Evolutionary conservation across 805 yeast genomes (phyloP), one percentile per base, ranked within the genome.

Genomic region (Sugiyamaella lignohabitans): DNA sequence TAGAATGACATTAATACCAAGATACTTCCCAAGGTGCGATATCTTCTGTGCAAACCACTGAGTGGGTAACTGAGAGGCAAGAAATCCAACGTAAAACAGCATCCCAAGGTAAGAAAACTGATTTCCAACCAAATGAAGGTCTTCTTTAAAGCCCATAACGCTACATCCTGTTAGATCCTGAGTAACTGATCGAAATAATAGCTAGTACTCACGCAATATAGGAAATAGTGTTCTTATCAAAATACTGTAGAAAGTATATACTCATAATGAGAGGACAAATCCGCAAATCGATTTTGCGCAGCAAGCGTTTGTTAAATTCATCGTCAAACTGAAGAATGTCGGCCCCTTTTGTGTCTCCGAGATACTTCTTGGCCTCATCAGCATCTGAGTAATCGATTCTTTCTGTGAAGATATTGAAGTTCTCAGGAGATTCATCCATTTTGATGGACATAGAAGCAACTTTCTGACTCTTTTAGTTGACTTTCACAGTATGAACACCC

Each of bases 191-290:
- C n/a, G n/a, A n/a, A n/a, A n/a, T n/a, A n/a, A n/a, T n/a, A n/a
- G n/a, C n/a, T n/a, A n/a, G n/a, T n/a, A n/a, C n/a, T n/a, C n/a
- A n/a, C n/a, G 30, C 30, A 6, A 78, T 75, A 40, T 70, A 75
- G 21, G 76, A 67, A 34, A 68, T 68, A 1, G 81, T 62, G 17
- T 67, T 61, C 58, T 80, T 80, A 60, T 80, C 85, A 8, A 49
- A 32, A 32, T 44, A 46, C 43, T 52, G 55, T 17, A 49, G 38
- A 10, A 48, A 42, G 30, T 51, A 51, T 14, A 48, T 43, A 18
- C 43, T 19, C 19, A 44, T 23, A 23, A 52, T 50, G 23, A 48
- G 30, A 5, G 56, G 52, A n/a, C 51, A 40, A 30, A 49, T 42
- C 20, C 48, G 45, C 27, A 44, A 22, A 38, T 50, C 49, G 38